These are phyloP conservation scores for Sicyos baderoa DNA, from an alignment of 306 rosid species.

Conservation along the genomic window DNA sequence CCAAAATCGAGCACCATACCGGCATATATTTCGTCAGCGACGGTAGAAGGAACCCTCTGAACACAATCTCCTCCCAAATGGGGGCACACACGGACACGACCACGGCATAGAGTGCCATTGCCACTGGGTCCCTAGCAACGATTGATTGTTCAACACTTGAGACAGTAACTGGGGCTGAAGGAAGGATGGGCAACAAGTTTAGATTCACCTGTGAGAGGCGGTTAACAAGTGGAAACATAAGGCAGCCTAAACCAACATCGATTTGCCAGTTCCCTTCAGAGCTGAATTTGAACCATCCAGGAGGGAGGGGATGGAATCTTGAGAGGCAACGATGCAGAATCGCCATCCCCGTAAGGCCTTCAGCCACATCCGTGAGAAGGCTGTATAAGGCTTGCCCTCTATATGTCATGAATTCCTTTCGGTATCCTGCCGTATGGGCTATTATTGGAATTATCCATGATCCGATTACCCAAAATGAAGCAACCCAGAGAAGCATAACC, in stretches of 20 bases:
- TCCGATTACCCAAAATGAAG: slow-evolving; percentile 88
- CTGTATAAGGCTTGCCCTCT: slow-evolving; percentile 87
- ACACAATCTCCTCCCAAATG: slow-evolving; percentile 93
- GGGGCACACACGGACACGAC: slow-evolving; percentile 90
- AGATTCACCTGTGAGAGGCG: slow-evolving; percentile 81
- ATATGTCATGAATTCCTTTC: slow-evolving; percentile 63
- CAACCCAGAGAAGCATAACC: slow-evolving; percentile 97
- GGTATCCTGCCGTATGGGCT: slow-evolving; percentile 67
- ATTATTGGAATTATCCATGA: slow-evolving; percentile 85
- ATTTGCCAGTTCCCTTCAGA: slow-evolving; percentile 71
- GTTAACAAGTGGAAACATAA: slow-evolving; percentile 79
- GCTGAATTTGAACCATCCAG: slow-evolving; percentile 87
- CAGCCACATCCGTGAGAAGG: slow-evolving; percentile 77
- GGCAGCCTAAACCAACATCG: slow-evolving; percentile 80
- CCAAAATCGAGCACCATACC: slow-evolving; percentile 79
- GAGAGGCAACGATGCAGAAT: slow-evolving; percentile 73
- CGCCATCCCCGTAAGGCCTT: slow-evolving; percentile 76
- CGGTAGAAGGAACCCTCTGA: slow-evolving; percentile 88
- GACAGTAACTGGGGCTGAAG: slow-evolving; percentile 64
- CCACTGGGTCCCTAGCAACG: slow-evolving; percentile 81
- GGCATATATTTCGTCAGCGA: slow-evolving; percentile 94
- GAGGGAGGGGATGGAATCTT: slow-evolving; percentile 80
- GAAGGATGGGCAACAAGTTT: slow-evolving; percentile 63
- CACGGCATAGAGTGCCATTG: slow-evolving; percentile 71
- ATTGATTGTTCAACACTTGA: slow-evolving; percentile 92